A percentile compares a stretch with the other conserved stretches of the same genome.
phyloP scores from a whole-genome alignment of 2,329 filamentous ascomycete species.

The Curvularia verruculosa region DNA sequence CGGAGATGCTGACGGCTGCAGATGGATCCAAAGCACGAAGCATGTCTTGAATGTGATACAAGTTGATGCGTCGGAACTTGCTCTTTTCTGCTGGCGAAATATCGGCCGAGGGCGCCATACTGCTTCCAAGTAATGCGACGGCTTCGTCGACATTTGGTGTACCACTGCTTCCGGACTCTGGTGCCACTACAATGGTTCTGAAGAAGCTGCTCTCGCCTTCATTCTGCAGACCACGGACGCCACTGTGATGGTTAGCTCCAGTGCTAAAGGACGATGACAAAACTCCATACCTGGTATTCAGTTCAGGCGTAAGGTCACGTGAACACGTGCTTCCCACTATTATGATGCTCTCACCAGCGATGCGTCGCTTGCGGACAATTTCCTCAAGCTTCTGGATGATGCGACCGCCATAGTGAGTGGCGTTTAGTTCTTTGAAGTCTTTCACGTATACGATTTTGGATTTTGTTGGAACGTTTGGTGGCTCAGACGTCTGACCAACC shows the following conservation, averaged over 20 bases:
- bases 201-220: constrained; percentile 42
- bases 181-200: constrained; percentile 45
- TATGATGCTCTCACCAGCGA: constrained; percentile 72
- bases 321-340: constrained; percentile 78
- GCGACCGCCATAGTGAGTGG: constrained; percentile 69
- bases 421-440: constrained; percentile 79
- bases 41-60: constrained; percentile 69
- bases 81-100: constrained; percentile 23
- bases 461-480: constrained; percentile 38
- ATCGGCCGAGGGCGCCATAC: constrained; percentile 11
- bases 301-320: constrained; percentile 54
- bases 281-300: constrained; percentile 43
- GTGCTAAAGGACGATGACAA: too few relatives aligned
- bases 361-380: constrained; percentile 73
- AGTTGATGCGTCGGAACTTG: constrained; percentile 61
- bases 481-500: constrained; percentile 23
- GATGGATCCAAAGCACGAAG: constrained; percentile 55
- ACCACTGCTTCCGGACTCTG: constrained; percentile 20
- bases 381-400: constrained; percentile 74
- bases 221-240: constrained; percentile 55
- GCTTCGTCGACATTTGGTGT: constrained; percentile 23
- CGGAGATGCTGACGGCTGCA: constrained; percentile 31
- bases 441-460: constrained; percentile 77
- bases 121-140: constrained; percentile 13
- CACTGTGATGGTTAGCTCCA: constrained; percentile 28